Percentiles rank a stretch among this genome's conserved stretches.
phyloP scores from a whole-genome alignment of 1,284 basidiomycete species.

The Rhodotorula sp. region DNA sequence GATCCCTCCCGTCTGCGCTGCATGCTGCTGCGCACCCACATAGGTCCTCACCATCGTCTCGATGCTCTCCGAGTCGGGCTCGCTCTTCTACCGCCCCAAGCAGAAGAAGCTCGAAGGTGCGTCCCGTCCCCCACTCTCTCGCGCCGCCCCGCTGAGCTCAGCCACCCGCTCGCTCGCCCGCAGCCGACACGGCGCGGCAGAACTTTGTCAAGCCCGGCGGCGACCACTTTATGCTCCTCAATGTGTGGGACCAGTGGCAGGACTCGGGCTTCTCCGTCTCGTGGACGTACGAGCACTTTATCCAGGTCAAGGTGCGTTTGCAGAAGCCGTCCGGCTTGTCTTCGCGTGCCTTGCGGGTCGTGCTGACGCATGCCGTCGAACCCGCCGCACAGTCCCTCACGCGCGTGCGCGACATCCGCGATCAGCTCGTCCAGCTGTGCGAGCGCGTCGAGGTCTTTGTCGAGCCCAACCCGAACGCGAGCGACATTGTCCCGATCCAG shows the following conservation, averaged over 20 bases:
- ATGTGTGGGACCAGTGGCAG: slow-evolving; percentile 98
- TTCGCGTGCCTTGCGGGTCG: too few species aligned
- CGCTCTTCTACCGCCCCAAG: slow-evolving; percentile 94
- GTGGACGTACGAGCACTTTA: slow-evolving; percentile 79
- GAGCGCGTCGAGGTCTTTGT: slow-evolving; percentile 95
- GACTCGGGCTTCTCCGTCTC: slow-evolving; percentile 85
- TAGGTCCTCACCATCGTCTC: slow-evolving; percentile 87
- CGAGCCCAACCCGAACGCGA: slow-evolving; percentile 79
- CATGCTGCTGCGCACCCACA: neutral
- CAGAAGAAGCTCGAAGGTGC: slow-evolving; percentile 61
- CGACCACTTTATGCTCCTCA: slow-evolving; percentile 94
- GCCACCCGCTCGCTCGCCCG: slow-evolving; percentile 54
- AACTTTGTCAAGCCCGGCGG: slow-evolving; percentile 95
- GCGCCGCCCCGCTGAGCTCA: neutral
- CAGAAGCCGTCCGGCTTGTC: too few species aligned
- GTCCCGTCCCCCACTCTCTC: neutral
- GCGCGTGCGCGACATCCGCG: slow-evolving; percentile 88
- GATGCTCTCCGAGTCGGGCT: slow-evolving; percentile 94
- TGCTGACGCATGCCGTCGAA: neutral
- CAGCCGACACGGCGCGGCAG: slow-evolving; percentile 93
- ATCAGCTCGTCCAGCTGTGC: slow-evolving; percentile 91
- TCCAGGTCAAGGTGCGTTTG: slow-evolving; percentile 75
- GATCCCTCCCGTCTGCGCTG: neutral
- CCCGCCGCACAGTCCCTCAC: slow-evolving; percentile 62
- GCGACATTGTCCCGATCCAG: slow-evolving; percentile 88